A percentile compares a stretch with the other conserved stretches of the same genome.
Evolutionary conservation across 2,329 filamentous ascomycete genomes (phyloP).

Genomic region (Lasiodiplodia sp.): DNA sequence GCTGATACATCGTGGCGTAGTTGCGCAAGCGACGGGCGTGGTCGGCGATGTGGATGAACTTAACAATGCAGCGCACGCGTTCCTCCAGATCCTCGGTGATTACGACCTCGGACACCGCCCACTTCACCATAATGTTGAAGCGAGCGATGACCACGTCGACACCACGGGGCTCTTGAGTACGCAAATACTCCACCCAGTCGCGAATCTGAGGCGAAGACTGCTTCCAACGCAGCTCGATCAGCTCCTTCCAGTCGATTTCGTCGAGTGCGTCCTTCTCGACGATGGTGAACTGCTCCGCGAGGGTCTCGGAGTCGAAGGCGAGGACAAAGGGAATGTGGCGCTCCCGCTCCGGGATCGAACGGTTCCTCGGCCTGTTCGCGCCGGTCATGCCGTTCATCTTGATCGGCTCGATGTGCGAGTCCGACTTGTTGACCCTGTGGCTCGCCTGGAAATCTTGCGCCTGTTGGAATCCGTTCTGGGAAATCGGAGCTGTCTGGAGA

Average conservation of each 20-base stretch:
- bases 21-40: constrained; percentile 80
- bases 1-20: constrained; percentile 83
- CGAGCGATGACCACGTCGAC: constrained; percentile 85
- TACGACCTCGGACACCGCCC: constrained; percentile 81
- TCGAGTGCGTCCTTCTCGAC: constrained; percentile 87
- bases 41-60: constrained; percentile 80
- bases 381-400: constrained; percentile 23
- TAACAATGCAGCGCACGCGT: constrained; percentile 77
- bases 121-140: constrained; percentile 89
- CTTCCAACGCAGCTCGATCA: constrained; percentile 85
- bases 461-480: not conserved
- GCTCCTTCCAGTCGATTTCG: constrained; percentile 87
- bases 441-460: constrained; percentile 9
- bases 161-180: constrained; percentile 73
- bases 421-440: not conserved
- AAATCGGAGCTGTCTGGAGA: not conserved
- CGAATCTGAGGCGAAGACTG: constrained; percentile 70
- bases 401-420: not conserved
- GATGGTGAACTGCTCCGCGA: constrained; percentile 84
- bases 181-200: constrained; percentile 84
- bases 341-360: constrained; percentile 31
- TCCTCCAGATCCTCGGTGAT: constrained; percentile 76
- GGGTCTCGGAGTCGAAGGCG: constrained; percentile 78
- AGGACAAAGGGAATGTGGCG: constrained; percentile 80
- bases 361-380: not conserved